Conservation (phyloP, 1,139 yeast species). For the Petasospora rhodanensis region DNA sequence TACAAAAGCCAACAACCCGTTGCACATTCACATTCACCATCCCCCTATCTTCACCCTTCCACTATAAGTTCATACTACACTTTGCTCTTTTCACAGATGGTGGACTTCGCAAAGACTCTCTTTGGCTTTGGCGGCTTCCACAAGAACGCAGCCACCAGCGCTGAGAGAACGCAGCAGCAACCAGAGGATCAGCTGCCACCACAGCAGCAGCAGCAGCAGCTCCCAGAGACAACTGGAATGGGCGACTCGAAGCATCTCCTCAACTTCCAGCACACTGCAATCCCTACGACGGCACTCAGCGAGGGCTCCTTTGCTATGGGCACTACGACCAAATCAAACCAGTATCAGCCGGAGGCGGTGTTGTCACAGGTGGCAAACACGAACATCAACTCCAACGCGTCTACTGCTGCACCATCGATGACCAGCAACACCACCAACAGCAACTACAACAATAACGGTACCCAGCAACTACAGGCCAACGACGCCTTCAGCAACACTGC, state of each 20-base stretch:
- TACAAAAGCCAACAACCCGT: no score
- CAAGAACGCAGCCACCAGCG: constrained; percentile 21
- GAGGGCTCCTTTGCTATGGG: constrained; percentile 64
- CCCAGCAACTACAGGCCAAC: no score
- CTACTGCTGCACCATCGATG: neutral
- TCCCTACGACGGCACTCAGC: constrained; percentile 67
- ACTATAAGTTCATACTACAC: neutral
- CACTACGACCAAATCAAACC: constrained; percentile 50
- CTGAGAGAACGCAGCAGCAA: constrained; percentile 11
- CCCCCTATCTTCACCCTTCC: constrained; percentile 1
- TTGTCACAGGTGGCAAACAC: constrained; percentile 26
- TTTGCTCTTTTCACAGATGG: constrained; percentile 35
- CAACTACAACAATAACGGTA: no score
- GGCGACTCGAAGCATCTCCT: no score
- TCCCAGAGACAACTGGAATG: no score
- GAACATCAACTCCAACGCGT: constrained; percentile 7
- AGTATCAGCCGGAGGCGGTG: constrained; percentile 30
- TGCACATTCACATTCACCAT: neutral
- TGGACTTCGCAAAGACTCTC: constrained; percentile 59
- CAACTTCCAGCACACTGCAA: constrained; percentile 35
- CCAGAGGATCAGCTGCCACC: constrained; percentile 6
- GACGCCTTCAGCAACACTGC: constrained; percentile 1
- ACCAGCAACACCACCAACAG: no score
- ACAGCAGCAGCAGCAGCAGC: constrained; percentile 7
- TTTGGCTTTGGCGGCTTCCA: constrained; percentile 53